A percentile compares a stretch with the other conserved stretches of the same genome.
These are phyloP conservation scores for Selaginella moellendorffii DNA, from an alignment of 75 land plant genomes.

Conservation along the genomic window DNA sequence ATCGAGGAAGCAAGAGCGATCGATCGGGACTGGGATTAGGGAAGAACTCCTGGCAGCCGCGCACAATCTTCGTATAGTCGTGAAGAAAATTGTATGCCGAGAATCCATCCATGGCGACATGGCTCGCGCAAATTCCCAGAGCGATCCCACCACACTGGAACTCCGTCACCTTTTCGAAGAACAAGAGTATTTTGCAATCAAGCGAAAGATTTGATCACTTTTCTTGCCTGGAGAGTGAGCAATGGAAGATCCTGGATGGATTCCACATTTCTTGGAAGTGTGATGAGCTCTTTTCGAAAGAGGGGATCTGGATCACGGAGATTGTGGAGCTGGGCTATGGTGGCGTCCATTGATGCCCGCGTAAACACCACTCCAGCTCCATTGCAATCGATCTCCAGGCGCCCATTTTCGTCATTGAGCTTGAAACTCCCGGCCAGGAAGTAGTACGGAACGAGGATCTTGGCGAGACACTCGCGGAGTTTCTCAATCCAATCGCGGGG, in stretches of 20 bases:
- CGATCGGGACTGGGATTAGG: slow-evolving; percentile 16
- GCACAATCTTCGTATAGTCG: slow-evolving; percentile 27
- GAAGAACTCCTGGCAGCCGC: slow-evolving; percentile 1
- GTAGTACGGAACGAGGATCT: slow-evolving; percentile 40
- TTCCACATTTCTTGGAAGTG: neutral
- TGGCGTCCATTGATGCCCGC: slow-evolving; percentile 21
- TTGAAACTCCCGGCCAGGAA: slow-evolving; percentile 41
- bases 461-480: slow-evolving; percentile 16
- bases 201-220: neutral
- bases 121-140: slow-evolving; percentile 42
- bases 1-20: slow-evolving; percentile 14
- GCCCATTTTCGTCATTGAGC: slow-evolving; percentile 17
- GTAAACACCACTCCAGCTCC: slow-evolving; percentile 35
- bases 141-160: slow-evolving; percentile 52
- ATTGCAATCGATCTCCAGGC: slow-evolving; percentile 53
- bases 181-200: neutral
- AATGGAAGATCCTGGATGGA: neutral
- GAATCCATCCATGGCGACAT: slow-evolving; percentile 42
- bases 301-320: slow-evolving; percentile 33
- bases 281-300: slow-evolving; percentile 20
- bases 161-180: slow-evolving; percentile 29
- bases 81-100: slow-evolving; percentile 28
- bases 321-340: slow-evolving; percentile 38
- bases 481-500: slow-evolving; percentile 14
- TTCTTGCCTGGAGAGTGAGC: neutral